Evolutionary conservation across 805 yeast species (phyloP).

Genomic region (Wickerhamomyces kurtzmanii): DNA sequence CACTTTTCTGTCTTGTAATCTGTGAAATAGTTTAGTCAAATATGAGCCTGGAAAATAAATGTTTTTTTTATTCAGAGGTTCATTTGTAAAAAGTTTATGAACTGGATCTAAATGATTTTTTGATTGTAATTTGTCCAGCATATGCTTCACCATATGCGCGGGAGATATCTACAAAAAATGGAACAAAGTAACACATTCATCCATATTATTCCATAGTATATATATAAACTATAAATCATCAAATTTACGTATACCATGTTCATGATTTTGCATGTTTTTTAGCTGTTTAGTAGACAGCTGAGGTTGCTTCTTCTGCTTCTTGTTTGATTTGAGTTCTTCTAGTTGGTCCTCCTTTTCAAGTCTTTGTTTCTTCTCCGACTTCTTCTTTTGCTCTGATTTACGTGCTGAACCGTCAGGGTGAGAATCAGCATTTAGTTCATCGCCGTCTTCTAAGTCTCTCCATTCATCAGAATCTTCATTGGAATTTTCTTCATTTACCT

Average conservation of each 20-base stretch:
- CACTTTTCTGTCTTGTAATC: too few species aligned
- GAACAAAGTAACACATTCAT: too few species aligned
- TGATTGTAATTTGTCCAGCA: too few species aligned
- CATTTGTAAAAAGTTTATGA: too few species aligned
- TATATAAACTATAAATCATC: conserved; percentile 37
- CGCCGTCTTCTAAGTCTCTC: conserved; percentile 7
- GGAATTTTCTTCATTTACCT: conserved; percentile 10
- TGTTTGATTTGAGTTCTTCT: conserved; percentile 7
- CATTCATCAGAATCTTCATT: conserved; percentile 13
- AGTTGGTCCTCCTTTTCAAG: conserved; percentile 9
- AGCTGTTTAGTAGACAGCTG: conserved; percentile 34
- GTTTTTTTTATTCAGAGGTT: too few species aligned
- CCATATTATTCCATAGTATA: too few species aligned
- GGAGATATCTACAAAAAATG: neutral
- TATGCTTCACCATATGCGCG: too few species aligned
- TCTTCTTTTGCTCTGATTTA: conserved; percentile 11
- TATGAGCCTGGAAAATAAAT: too few species aligned
- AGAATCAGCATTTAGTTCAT: conserved; percentile 20
- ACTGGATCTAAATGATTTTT: too few species aligned
- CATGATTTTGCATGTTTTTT: conserved; percentile 38
- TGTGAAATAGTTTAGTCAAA: too few species aligned
- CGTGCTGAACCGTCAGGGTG: neutral
- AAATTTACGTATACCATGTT: conserved; percentile 56
- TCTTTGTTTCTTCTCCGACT: conserved; percentile 17
- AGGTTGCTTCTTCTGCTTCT: conserved; percentile 23